phyloP scores from a whole-genome alignment of 1,284 basidiomycete species.

The Apiotrichum domesticum region DNA sequence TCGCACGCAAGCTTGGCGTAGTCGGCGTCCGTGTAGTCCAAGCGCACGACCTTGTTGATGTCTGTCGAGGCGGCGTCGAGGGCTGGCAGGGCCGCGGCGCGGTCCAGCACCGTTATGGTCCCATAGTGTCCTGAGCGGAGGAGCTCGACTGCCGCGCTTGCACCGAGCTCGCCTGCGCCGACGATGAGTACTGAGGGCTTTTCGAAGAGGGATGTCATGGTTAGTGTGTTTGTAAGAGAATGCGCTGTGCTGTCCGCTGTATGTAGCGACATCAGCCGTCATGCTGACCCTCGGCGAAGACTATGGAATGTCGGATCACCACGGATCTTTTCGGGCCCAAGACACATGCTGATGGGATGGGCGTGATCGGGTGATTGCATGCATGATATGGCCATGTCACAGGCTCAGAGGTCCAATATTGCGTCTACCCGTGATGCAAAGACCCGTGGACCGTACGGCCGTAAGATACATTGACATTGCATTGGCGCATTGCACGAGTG shows the following conservation, averaged over 20 bases:
- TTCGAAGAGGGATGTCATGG: not conserved
- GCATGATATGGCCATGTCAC: too few species aligned
- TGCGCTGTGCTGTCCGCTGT: not conserved
- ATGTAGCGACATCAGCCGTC: too few species aligned
- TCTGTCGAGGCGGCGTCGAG: conserved; percentile 75
- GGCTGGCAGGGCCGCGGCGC: conserved; percentile 60
- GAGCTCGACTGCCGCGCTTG: conserved; percentile 76
- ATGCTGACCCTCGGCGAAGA: too few species aligned
- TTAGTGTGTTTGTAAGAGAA: not conserved
- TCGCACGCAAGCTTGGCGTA: conserved; percentile 66
- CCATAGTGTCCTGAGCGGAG: conserved; percentile 57
- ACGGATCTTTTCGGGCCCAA: too few species aligned
- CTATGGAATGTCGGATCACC: too few species aligned
- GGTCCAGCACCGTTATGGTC: conserved; percentile 65
- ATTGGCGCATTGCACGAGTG: too few species aligned
- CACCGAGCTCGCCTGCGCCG: conserved; percentile 79
- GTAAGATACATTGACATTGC: too few species aligned
- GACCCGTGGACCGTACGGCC: too few species aligned
- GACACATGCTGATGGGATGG: too few species aligned
- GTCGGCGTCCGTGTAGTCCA: conserved; percentile 41
- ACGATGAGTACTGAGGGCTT: conserved; percentile 58
- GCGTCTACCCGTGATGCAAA: too few species aligned
- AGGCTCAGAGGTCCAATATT: too few species aligned
- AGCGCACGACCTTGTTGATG: conserved; percentile 65
- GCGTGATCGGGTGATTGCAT: too few species aligned